These are phyloP conservation scores for Kwoniella mangroviensis DNA, from an alignment of 768 basidiomycete genomes.

Conservation along the genomic window DNA sequence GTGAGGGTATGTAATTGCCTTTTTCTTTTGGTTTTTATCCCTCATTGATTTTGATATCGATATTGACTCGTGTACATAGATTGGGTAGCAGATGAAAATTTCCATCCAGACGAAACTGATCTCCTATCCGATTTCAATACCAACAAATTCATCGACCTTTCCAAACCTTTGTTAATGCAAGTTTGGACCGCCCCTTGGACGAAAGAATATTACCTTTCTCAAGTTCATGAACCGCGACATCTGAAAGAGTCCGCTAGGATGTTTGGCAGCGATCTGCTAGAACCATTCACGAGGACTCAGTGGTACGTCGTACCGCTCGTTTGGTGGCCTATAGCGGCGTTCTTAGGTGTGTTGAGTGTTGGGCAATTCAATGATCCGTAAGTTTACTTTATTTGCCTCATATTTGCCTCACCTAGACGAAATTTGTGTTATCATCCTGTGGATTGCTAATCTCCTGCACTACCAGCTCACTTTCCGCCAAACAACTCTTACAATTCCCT, in stretches of 20 bases:
- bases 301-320: slow-evolving; percentile 93
- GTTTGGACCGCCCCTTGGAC: slow-evolving; percentile 74
- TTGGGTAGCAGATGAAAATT: slow-evolving; percentile 88
- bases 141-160: slow-evolving; percentile 88
- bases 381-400: too few relatives aligned
- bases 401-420: too few relatives aligned
- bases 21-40: too few relatives aligned
- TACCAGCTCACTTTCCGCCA: slow-evolving; percentile 54
- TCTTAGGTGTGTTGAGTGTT: slow-evolving; percentile 79
- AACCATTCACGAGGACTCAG: slow-evolving; percentile 81
- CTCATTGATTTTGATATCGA: neutral
- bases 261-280: slow-evolving; percentile 79
- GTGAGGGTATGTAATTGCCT: slow-evolving; percentile 67
- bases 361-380: slow-evolving; percentile 65
- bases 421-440: too few relatives aligned
- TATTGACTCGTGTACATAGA: slow-evolving; percentile 61
- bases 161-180: slow-evolving; percentile 78
- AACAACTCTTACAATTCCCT: slow-evolving; percentile 36
- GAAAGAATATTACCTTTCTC: slow-evolving; percentile 93
- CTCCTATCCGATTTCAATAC: slow-evolving; percentile 78
- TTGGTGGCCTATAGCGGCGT: slow-evolving; percentile 84
- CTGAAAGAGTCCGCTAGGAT: slow-evolving; percentile 79
- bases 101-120: slow-evolving; percentile 89
- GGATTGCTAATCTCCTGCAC: too few relatives aligned
- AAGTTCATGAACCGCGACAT: slow-evolving; percentile 96